These are phyloP conservation scores for Colletotrichum scovillei DNA, from an alignment of 2,329 filamentous ascomycete genomes.

Conservation along the genomic window DNA sequence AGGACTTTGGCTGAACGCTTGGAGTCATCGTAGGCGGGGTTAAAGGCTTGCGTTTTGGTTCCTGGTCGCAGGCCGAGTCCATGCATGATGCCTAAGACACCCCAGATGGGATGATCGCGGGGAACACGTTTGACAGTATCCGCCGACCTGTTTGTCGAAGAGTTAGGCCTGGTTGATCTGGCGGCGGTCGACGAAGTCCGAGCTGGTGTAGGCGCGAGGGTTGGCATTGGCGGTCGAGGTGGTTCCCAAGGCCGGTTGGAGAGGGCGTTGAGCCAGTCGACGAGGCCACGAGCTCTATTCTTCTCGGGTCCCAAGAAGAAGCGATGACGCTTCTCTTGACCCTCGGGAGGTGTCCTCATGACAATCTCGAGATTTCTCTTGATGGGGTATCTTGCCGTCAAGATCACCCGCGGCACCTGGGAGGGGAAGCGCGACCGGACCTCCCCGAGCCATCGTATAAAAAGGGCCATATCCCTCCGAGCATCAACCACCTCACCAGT, in stretches of 20 bases:
- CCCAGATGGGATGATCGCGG: slow-evolving; percentile 43
- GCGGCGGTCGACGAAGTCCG: neutral
- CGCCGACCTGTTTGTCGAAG: neutral
- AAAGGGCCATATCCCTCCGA: too few relatives aligned
- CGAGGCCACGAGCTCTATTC: neutral
- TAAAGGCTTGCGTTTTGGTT: slow-evolving; percentile 27
- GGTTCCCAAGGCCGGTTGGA: neutral
- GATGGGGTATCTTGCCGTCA: neutral
- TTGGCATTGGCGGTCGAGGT: neutral
- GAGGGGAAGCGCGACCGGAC: neutral
- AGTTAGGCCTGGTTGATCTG: neutral
- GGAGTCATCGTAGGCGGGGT: slow-evolving; percentile 26
- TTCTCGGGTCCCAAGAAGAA: neutral
- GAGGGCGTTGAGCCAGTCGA: neutral
- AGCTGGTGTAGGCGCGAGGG: neutral
- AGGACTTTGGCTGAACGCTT: slow-evolving; percentile 30
- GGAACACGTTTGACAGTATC: neutral
- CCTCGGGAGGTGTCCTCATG: neutral
- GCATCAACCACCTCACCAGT: too few relatives aligned
- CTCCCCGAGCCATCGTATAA: neutral
- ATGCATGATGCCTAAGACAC: slow-evolving; percentile 44
- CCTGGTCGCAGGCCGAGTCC: slow-evolving; percentile 36
- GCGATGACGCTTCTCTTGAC: too few relatives aligned
- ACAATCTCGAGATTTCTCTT: neutral
- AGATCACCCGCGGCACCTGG: neutral